A percentile compares a stretch with the other conserved stretches of the same genome.
Conservation (phyloP, 2,329 filamentous ascomycete species). For the Pezicula neosporulosa region DNA sequence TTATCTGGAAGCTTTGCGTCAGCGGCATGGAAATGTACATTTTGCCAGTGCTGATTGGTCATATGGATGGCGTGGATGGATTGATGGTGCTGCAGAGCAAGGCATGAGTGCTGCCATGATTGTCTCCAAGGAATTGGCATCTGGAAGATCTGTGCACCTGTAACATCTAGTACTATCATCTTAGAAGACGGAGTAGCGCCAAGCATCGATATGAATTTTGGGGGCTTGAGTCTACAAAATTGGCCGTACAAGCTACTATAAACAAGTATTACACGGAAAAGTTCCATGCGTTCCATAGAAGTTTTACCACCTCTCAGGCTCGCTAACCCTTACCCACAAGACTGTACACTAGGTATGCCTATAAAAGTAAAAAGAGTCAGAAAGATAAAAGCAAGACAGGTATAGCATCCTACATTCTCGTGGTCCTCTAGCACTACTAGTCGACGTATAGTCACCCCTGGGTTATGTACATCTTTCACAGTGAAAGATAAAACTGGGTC, state of each 20-base stretch:
- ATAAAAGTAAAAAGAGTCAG: too few species aligned
- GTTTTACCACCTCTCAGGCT: too few species aligned
- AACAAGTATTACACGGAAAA: too few species aligned
- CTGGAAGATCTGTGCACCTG: background rate
- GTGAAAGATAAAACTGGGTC: too few species aligned
- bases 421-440: background rate
- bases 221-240: too few species aligned
- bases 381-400: too few species aligned
- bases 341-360: too few species aligned
- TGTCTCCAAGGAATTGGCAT: background rate
- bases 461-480: too few species aligned
- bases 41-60: constrained; percentile 33
- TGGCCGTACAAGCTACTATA: too few species aligned
- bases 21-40: constrained; percentile 23
- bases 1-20: constrained; percentile 24
- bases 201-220: background rate
- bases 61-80: constrained; percentile 29
- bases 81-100: constrained; percentile 32
- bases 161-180: background rate
- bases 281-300: too few species aligned
- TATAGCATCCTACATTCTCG: background rate
- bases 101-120: constrained; percentile 9
- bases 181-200: background rate
- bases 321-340: too few species aligned
- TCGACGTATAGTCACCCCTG: too few species aligned